Evolutionary conservation across 2,329 filamentous ascomycete genomes (phyloP).

Genomic region (Incumbomyces lentus): DNA sequence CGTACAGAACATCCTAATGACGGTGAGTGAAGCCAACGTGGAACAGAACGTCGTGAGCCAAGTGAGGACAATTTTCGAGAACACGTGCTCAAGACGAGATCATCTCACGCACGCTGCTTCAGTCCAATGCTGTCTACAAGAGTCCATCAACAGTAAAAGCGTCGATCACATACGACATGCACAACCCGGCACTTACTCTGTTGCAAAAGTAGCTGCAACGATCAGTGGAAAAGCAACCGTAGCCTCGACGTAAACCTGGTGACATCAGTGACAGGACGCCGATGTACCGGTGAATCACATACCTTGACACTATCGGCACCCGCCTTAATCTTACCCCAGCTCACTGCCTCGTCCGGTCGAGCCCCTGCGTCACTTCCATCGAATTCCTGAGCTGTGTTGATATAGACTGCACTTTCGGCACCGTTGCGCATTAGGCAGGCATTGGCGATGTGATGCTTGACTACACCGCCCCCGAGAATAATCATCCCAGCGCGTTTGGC

Average conservation of each 20-base stretch:
- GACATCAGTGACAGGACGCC: background rate
- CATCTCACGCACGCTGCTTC: too few relatives aligned
- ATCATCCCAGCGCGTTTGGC: conserved; percentile 91
- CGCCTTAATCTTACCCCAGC: conserved; percentile 95
- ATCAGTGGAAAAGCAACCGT: conserved; percentile 59
- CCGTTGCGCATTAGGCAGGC: conserved; percentile 96
- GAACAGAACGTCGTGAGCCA: too few relatives aligned
- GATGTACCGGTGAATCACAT: conserved; percentile 19
- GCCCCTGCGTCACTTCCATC: conserved; percentile 95
- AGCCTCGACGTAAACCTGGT: conserved; percentile 53
- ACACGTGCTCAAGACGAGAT: too few relatives aligned
- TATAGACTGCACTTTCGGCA: conserved; percentile 91
- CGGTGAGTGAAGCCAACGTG: too few relatives aligned
- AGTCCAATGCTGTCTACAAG: too few relatives aligned
- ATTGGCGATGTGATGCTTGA: conserved; percentile 98
- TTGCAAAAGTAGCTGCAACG: conserved; percentile 57
- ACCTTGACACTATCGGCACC: conserved; percentile 86
- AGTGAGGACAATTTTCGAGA: too few relatives aligned
- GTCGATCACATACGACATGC: too few relatives aligned
- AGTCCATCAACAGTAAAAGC: too few relatives aligned
- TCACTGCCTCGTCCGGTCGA: conserved; percentile 89
- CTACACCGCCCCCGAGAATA: conserved; percentile 82
- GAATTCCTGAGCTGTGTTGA: conserved; percentile 96
- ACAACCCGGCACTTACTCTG: conserved; percentile 1
- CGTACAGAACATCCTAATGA: too few relatives aligned